These are phyloP conservation scores for Colletotrichum sojae DNA, from an alignment of 2,329 filamentous ascomycete species.

Conservation along the genomic window DNA sequence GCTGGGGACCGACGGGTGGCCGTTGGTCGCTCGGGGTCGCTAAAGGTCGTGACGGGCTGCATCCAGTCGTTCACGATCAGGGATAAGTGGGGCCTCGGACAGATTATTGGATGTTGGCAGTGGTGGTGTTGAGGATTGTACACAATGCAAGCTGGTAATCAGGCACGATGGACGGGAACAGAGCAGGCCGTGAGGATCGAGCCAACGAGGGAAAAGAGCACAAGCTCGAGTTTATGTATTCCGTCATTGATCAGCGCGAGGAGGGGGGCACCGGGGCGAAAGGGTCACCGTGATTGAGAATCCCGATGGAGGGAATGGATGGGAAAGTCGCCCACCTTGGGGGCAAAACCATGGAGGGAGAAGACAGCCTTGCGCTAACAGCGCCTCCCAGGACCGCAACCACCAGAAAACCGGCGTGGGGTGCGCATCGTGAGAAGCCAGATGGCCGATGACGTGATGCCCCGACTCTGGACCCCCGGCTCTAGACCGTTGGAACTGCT, in stretches of 20 bases:
- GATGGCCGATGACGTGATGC: slow-evolving; percentile 25
- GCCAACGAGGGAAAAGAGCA: neutral
- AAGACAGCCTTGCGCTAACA: slow-evolving; percentile 29
- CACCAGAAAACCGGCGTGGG: neutral
- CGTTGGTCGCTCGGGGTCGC: neutral
- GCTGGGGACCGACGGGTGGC: neutral
- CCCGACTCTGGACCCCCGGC: slow-evolving; percentile 13
- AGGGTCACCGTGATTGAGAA: neutral
- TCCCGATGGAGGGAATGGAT: neutral
- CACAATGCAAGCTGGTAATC: neutral
- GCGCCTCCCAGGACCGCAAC: slow-evolving; percentile 4
- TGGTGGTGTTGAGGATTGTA: neutral
- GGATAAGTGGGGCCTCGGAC: slow-evolving; percentile 5
- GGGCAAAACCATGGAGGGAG: neutral
- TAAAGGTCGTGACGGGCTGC: neutral
- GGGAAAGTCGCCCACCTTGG: neutral
- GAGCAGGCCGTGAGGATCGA: slow-evolving; percentile 11
- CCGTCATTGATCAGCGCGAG: neutral
- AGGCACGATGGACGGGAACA: slow-evolving; percentile 20
- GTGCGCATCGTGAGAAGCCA: neutral
- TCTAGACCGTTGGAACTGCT: slow-evolving; percentile 4
- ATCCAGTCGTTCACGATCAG: neutral
- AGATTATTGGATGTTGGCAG: neutral
- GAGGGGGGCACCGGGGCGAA: too few relatives aligned
- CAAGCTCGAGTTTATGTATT: slow-evolving; percentile 3